A percentile compares a stretch with the other conserved stretches of the same genome.
phyloP scores from a whole-genome alignment of 2,329 filamentous ascomycete genomes.

The Thermoascus crustaceus region DNA sequence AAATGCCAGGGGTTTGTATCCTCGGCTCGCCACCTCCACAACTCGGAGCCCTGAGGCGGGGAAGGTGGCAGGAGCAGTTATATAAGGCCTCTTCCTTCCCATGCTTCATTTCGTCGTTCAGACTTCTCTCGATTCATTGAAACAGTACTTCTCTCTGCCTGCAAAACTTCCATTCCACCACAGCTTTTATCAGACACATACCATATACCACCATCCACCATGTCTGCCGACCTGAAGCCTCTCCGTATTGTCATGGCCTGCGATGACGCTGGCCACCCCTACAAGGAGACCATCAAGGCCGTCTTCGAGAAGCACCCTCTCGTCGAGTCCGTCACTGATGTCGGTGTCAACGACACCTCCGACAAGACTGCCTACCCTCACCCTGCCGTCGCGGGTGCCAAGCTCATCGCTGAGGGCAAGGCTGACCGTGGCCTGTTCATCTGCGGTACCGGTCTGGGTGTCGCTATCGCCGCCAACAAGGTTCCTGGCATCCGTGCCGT shows the following conservation, averaged over 20 bases:
- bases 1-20: no score
- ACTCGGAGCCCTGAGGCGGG: no score
- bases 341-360: constrained; percentile 56
- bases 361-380: constrained; percentile 81
- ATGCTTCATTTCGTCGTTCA: no score
- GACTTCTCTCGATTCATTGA: no score
- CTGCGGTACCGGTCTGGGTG: constrained; percentile 79
- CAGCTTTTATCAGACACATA: constrained; percentile 1
- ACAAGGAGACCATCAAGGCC: constrained; percentile 70
- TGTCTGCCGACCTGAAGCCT: constrained; percentile 28
- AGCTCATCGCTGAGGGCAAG: constrained; percentile 40
- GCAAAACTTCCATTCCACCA: no score
- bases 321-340: constrained; percentile 62
- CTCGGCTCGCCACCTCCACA: no score
- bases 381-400: constrained; percentile 64
- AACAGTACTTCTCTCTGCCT: no score
- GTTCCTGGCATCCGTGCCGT: constrained; percentile 77
- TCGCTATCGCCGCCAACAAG: constrained; percentile 85
- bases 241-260: constrained; percentile 56
- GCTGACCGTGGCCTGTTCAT: constrained; percentile 69
- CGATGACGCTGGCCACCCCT: constrained; percentile 66
- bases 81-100: no score
- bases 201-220: constrained; percentile 12
- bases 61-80: no score
- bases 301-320: constrained; percentile 61